These are phyloP conservation scores for Pseudognaphalium luteoalbum DNA, from an alignment of 129 eudicot species.

Conservation along the genomic window DNA sequence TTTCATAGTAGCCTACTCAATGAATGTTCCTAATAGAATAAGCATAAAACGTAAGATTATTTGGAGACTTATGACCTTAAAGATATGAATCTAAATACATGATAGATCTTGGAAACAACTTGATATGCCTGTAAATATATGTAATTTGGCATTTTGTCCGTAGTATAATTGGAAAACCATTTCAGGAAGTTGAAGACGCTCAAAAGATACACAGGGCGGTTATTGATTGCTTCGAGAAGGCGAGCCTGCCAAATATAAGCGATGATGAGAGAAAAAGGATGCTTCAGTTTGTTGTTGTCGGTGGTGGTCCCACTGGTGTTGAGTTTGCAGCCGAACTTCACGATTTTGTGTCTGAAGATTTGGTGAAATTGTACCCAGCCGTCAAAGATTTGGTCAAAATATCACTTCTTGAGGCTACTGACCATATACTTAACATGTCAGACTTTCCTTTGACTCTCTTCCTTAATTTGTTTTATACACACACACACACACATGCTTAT, in stretches of 20 bases:
- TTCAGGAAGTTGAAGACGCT: constrained; percentile 96
- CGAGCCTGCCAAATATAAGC: constrained; percentile 66
- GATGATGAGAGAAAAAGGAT: constrained; percentile 72
- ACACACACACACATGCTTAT: neutral
- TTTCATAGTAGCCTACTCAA: neutral
- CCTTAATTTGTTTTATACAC: neutral
- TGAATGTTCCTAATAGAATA: neutral
- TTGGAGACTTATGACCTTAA: neutral
- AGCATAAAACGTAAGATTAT: neutral
- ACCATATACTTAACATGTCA: constrained; percentile 82
- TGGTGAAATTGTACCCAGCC: constrained; percentile 69
- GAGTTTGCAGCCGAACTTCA: constrained; percentile 96
- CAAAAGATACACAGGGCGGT: constrained; percentile 76
- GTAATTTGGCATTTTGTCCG: neutral
- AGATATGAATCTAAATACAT: neutral
- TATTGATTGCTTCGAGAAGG: constrained; percentile 82
- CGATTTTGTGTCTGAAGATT: constrained; percentile 79
- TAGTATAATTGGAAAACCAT: neutral
- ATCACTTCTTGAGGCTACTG: constrained; percentile 83
- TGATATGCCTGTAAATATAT: neutral
- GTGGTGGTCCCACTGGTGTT: constrained; percentile 95
- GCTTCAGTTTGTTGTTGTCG: constrained; percentile 88
- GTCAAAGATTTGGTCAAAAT: constrained; percentile 74
- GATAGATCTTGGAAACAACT: neutral
- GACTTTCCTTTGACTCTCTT: constrained; percentile 6